phyloP scores from a whole-genome alignment of 2,329 filamentous ascomycete genomes.

The Phoma sp. region DNA sequence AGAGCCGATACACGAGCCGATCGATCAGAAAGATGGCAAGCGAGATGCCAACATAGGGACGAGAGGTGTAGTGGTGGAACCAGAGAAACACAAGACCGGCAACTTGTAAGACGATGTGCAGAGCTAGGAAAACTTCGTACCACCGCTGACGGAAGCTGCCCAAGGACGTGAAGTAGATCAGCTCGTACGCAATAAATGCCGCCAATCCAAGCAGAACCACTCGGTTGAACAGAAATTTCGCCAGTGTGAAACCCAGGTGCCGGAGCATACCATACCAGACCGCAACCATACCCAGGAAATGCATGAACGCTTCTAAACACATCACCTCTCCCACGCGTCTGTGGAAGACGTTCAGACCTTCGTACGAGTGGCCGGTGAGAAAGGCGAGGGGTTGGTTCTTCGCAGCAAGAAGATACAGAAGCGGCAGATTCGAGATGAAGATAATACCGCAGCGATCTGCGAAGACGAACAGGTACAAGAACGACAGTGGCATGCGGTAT shows the following conservation, averaged over 20 bases:
- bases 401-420: conserved; percentile 69
- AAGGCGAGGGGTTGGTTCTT: conserved; percentile 70
- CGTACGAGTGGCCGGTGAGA: conserved; percentile 70
- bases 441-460: conserved; percentile 65
- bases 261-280: conserved; percentile 63
- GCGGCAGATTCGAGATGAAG: conserved; percentile 59
- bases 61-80: conserved; percentile 63
- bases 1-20: conserved; percentile 64
- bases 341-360: conserved; percentile 71
- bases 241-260: conserved; percentile 59
- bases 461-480: conserved; percentile 63
- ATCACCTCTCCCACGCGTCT: conserved; percentile 68
- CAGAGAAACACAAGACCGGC: conserved; percentile 64
- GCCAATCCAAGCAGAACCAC: conserved; percentile 63
- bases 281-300: conserved; percentile 62
- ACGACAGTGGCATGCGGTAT: conserved; percentile 58
- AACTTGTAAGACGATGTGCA: conserved; percentile 66
- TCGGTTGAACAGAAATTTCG: conserved; percentile 60
- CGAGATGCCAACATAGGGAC: conserved; percentile 62
- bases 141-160: conserved; percentile 65
- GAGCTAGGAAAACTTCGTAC: conserved; percentile 69
- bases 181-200: conserved; percentile 65
- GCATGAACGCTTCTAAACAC: conserved; percentile 66
- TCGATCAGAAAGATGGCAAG: conserved; percentile 66
- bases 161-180: conserved; percentile 69